phyloP scores from a whole-genome alignment of 495 filamentous ascomycete genomes.

The Chaetomidium leptoderma region DNA sequence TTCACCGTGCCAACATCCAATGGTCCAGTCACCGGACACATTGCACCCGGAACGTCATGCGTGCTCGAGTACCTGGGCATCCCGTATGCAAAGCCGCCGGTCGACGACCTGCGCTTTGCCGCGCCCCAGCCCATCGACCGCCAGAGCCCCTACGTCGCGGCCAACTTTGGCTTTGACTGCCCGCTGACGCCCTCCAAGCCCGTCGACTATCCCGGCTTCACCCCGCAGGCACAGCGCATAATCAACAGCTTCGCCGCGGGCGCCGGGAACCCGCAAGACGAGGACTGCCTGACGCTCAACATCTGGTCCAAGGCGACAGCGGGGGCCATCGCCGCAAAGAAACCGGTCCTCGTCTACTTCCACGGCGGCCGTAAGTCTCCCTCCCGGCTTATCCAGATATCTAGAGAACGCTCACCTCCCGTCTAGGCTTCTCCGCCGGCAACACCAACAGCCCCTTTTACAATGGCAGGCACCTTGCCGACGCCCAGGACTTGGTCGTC shows the following conservation, averaged over 20 bases:
- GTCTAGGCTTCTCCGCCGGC: constrained; percentile 44
- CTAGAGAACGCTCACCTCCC: neutral
- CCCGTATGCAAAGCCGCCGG: constrained; percentile 11
- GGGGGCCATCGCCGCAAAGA: constrained; percentile 7
- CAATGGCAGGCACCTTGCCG: constrained; percentile 21
- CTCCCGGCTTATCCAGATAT: neutral
- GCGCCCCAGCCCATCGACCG: constrained; percentile 6
- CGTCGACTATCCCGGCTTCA: constrained; percentile 20
- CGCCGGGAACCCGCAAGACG: constrained; percentile 27
- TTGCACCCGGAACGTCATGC: constrained; percentile 31
- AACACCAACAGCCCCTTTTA: constrained; percentile 37
- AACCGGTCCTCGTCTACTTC: constrained; percentile 30
- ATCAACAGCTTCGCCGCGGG: constrained; percentile 21
- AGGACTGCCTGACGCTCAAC: constrained; percentile 54
- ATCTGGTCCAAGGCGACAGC: constrained; percentile 39
- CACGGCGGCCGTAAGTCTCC: constrained; percentile 29
- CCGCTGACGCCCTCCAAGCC: constrained; percentile 19
- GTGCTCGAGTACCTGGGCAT: constrained; percentile 28
- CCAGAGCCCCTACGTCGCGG: constrained; percentile 16
- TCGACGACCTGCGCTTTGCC: constrained; percentile 9
- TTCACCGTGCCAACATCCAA: constrained; percentile 24
- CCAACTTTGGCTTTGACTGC: constrained; percentile 20
- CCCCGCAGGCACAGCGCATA: constrained; percentile 25
- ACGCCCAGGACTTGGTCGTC: constrained; percentile 36
- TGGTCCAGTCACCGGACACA: constrained; percentile 45